A percentile compares a stretch with the other conserved stretches of the same genome.
Conservation (phyloP, 2,329 filamentous ascomycete species). For the Dryadomyces quercus-mongolicae region DNA sequence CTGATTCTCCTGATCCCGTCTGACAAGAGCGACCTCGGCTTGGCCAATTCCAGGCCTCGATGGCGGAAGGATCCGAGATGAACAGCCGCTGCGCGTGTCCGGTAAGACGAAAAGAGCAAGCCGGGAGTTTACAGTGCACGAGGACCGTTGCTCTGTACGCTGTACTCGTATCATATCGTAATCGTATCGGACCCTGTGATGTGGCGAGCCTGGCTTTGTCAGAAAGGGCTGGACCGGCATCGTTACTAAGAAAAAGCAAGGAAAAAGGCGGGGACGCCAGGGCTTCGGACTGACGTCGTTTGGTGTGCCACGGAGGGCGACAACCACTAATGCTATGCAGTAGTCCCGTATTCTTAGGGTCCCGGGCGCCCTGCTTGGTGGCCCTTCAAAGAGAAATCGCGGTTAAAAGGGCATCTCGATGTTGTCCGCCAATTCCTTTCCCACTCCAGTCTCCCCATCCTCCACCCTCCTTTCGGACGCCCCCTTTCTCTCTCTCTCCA, state of each 20-base stretch:
- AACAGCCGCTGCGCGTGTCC: no score
- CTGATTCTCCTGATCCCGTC: not conserved
- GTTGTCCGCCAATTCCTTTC: not conserved
- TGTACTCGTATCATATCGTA: no score
- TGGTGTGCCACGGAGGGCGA: not conserved
- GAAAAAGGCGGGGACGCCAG: not conserved
- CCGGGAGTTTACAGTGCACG: no score
- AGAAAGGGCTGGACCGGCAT: no score
- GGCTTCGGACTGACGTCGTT: not conserved
- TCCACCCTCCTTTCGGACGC: not conserved
- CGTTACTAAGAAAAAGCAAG: not conserved
- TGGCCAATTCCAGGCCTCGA: not conserved
- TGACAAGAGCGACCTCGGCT: not conserved
- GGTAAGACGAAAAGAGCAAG: no score
- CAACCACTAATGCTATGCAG: no score
- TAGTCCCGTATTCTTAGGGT: not conserved
- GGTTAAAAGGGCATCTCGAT: not conserved
- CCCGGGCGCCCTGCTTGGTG: not conserved
- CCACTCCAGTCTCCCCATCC: not conserved
- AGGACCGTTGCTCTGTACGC: no score
- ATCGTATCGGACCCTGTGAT: no score
- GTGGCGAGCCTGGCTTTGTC: not conserved
- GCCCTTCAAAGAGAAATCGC: not conserved
- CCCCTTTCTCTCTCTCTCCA: not conserved
- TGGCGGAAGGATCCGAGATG: not conserved